A percentile compares a stretch with the other conserved stretches of the same genome.
phyloP scores from a whole-genome alignment of 352 stramenopile species.

The Globisporangium solare region DNA sequence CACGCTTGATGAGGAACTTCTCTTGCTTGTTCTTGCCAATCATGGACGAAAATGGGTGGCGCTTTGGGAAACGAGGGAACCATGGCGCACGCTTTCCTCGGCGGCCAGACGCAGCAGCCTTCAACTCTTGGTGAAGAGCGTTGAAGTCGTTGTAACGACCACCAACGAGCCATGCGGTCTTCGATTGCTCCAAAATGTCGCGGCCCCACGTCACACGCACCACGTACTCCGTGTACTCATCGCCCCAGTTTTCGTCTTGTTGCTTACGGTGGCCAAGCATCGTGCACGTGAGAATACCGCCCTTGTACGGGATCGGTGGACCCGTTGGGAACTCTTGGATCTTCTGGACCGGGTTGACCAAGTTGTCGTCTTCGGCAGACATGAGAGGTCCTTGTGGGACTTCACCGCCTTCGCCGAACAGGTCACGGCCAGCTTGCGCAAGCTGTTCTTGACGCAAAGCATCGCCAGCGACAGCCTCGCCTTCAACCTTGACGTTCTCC shows the following conservation, averaged over 20 bases:
- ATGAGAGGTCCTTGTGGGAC: slow-evolving; percentile 73
- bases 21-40: slow-evolving; percentile 90
- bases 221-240: slow-evolving; percentile 89
- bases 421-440: slow-evolving; percentile 74
- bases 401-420: slow-evolving; percentile 82
- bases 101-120: slow-evolving; percentile 75
- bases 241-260: slow-evolving; percentile 87
- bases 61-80: slow-evolving; percentile 88
- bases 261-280: slow-evolving; percentile 87
- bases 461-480: slow-evolving; percentile 70
- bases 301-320: slow-evolving; percentile 88
- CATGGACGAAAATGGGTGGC: slow-evolving; percentile 87
- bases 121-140: slow-evolving; percentile 85
- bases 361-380: slow-evolving; percentile 83
- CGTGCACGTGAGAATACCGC: slow-evolving; percentile 85
- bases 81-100: slow-evolving; percentile 84
- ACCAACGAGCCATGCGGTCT: slow-evolving; percentile 85
- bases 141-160: slow-evolving; percentile 90
- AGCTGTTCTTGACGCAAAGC: slow-evolving; percentile 75
- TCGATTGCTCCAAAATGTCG: slow-evolving; percentile 85
- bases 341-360: slow-evolving; percentile 81
- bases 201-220: slow-evolving; percentile 83
- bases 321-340: slow-evolving; percentile 89
- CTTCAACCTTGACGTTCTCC: slow-evolving; percentile 75
- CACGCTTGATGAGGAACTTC: slow-evolving; percentile 89